Evolutionary conservation across 2,329 filamentous ascomycete species (phyloP), one percentile per base, ranked within the genome.

Genomic region (Bipolaris victoriae): DNA sequence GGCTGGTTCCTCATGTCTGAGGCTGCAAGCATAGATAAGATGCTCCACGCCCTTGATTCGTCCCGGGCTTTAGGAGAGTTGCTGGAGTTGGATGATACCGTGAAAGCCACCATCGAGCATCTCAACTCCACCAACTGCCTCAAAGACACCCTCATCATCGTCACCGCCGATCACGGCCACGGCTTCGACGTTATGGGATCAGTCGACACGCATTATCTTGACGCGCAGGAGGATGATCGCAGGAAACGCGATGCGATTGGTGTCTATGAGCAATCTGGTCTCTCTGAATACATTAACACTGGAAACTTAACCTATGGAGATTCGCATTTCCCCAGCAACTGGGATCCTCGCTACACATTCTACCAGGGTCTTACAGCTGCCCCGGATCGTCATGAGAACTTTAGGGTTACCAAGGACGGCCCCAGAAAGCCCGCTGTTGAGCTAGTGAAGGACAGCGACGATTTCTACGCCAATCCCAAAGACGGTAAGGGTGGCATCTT

Each of bases 1-100:
- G 91, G 91, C 5, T 96, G 90, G 84, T 92, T 95, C 82, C 83
- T 96, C 70, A 95, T 96, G 91, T 87, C 88, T 11, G 91, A 96
- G 76, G 91, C 89, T 24, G 91, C 91, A 15, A 91, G 87, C 1
- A 90, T 96, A 66, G 91, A 95, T 79, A 96, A 96, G 83, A 89
- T 91, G 83, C 86, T 96, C 0, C 16, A 16, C 16, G 16, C 16
- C 16, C 16, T 16, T 16, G 16, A 16, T 16, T 16, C 16, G 16
- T 16, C 16, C 16, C 16, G 16, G 16, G 16, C 16, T 16, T 16
- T 16, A 16, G 91, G 90, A 52, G 91, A 96, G 67, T 86, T 96
- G 1, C 85, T 96, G 39, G 91, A 96, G 79, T 84, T 96, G 33
- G 91, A 96, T 71, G 90, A 96, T 77, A 92, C 91, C 4, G 80